Evolutionary conservation across 192 early-diverging fungal genomes (phyloP), one percentile per base, ranked within the genome.

Genomic region (Thamnidium elegans): DNA sequence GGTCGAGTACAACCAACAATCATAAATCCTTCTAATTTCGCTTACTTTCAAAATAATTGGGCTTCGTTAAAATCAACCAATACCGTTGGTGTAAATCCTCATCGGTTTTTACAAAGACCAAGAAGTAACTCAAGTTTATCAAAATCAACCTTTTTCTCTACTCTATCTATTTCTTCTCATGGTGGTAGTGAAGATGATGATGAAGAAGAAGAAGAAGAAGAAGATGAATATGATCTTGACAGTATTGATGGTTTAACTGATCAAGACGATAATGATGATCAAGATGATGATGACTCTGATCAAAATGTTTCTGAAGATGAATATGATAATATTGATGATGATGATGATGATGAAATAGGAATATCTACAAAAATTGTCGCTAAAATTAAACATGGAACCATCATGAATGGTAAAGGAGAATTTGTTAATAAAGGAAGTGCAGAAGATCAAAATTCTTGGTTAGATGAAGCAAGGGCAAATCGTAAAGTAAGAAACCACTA

Each of bases 381-480:
- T 2, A 73, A 65, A 15, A 54, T 73, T 11, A 68, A 68, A 32
- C 60, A 73, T 53, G 71, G 71, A 8, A 73, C 66, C 8, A 73
- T 73, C n/a, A 68, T 73, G 71, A 73, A 73, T 50, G 65, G 65
- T 15, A 67, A 53, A 43, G 71, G 71, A 6, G 71, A 73, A 47
- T 70, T 70, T 58, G 43, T 70, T 39, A 44, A 31, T 17, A 70
- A 62, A 26, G 46, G 62, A 7, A 26, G 26, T 21, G 45, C 39
- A 50, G 67, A 62, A 36, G 65, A 67, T 44, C 43, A 44, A 44
- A 9, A 14, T 42, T n/a, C 48, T 11, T 32, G 31, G 65, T 19
- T 58, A 32, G 68, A 70, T 42, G 68, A 70, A 50, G 68, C 68
- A 26, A 54, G 68, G 44, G 50, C 61, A 44, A 46, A 64, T 55